Conservation (phyloP, 495 filamentous ascomycete genomes). For the Lasiosphaeriaceae sp. region DNA sequence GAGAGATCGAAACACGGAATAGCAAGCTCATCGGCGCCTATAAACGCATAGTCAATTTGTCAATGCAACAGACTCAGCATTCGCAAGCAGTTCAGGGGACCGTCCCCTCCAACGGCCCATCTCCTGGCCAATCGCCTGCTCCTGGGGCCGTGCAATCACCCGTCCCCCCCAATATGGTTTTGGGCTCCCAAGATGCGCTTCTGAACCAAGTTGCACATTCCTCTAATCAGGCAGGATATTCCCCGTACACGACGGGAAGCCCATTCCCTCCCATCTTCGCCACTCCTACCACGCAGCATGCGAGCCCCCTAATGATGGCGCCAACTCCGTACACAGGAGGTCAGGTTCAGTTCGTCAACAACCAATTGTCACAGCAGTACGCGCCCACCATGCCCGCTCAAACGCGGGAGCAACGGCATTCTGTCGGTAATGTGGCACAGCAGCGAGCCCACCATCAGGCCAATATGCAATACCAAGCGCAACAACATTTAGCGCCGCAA, state of each 20-base stretch:
- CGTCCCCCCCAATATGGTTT: not conserved
- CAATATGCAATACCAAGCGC: not conserved
- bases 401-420: not conserved
- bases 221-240: not conserved
- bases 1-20: constrained; percentile 13
- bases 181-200: not conserved
- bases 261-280: not conserved
- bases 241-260: not conserved
- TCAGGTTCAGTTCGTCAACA: not conserved
- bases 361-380: constrained; percentile 7
- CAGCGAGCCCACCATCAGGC: not conserved
- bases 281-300: not conserved
- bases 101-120: not conserved
- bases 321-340: not conserved
- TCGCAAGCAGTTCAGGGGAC: not conserved
- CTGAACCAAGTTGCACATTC: not conserved
- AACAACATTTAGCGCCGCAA: not conserved
- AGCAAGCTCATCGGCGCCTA: constrained; percentile 8
- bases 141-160: not conserved
- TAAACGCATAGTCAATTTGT: not conserved
- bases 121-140: not conserved
- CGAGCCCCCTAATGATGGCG: not conserved
- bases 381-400: not conserved
- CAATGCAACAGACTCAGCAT: not conserved
- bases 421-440: not conserved